These are phyloP conservation scores for Tylopilus sp. DNA, from an alignment of 768 basidiomycete genomes.

Conservation along the genomic window DNA sequence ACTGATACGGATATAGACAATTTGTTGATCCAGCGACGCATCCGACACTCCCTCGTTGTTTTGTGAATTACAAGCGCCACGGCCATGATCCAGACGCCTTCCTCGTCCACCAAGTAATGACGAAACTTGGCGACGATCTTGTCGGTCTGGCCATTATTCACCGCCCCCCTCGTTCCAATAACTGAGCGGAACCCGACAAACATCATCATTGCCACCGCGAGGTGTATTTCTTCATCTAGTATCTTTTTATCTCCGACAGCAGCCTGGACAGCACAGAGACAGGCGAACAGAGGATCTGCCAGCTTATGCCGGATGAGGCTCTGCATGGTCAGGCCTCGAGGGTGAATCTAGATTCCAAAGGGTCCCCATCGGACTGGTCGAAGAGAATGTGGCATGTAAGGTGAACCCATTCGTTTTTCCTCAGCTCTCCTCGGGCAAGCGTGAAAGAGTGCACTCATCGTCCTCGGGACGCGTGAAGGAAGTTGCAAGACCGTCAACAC, in stretches of 20 bases:
- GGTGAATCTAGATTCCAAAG: background rate
- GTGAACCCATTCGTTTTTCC: background rate
- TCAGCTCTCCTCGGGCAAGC: background rate
- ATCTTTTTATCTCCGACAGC: background rate
- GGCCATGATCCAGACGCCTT: too few relatives aligned
- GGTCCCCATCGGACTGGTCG: background rate
- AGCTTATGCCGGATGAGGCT: background rate
- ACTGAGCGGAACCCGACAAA: background rate
- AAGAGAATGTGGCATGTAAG: background rate
- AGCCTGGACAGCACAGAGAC: background rate
- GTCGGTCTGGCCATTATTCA: too few relatives aligned
- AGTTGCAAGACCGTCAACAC: background rate
- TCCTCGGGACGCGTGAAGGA: background rate
- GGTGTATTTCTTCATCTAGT: background rate
- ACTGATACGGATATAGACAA: too few relatives aligned
- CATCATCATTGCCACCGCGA: background rate
- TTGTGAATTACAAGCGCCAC: too few relatives aligned
- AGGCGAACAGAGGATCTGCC: background rate
- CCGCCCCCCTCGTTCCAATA: too few relatives aligned
- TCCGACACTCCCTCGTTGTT: too few relatives aligned
- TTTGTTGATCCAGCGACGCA: too few relatives aligned
- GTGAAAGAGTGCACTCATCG: background rate
- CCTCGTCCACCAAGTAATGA: too few relatives aligned
- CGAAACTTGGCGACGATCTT: too few relatives aligned
- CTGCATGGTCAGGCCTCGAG: background rate